A percentile compares a stretch with the other conserved stretches of the same genome.
These are phyloP conservation scores for Ogataea dorogensis DNA, from an alignment of 805 yeast species.

Conservation along the genomic window DNA sequence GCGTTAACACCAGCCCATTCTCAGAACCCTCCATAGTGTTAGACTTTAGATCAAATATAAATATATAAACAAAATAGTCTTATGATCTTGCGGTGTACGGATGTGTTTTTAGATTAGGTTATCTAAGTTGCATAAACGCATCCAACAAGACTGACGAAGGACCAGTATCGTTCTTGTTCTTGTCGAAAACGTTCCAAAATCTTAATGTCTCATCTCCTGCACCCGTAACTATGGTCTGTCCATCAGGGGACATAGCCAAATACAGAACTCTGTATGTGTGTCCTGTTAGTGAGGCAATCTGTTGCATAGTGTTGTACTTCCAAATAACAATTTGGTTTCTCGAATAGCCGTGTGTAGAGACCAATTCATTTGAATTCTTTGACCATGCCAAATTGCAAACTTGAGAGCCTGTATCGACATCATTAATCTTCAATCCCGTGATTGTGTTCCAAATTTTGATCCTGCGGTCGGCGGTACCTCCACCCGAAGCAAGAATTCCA, in stretches of 20 bases:
- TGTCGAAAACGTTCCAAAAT: conserved; percentile 94
- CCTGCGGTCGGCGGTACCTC: conserved; percentile 91
- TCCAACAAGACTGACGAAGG: conserved; percentile 66
- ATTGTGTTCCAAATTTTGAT: conserved; percentile 91
- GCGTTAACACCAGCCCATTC: conserved; percentile 31
- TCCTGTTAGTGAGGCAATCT: conserved; percentile 89
- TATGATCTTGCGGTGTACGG: conserved; percentile 2
- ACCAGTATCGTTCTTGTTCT: conserved; percentile 55
- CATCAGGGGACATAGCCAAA: conserved; percentile 89
- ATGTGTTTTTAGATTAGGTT: conserved; percentile 4
- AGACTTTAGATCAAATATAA: conserved; percentile 5
- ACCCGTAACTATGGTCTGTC: conserved; percentile 94
- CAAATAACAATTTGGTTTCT: conserved; percentile 88
- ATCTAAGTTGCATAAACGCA: conserved; percentile 74
- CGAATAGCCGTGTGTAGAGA: conserved; percentile 92
- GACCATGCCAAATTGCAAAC: conserved; percentile 95
- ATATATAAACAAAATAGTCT: conserved; percentile 2
- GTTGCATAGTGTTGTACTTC: conserved; percentile 92
- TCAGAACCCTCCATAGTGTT: conserved; percentile 11
- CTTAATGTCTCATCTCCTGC: conserved; percentile 97
- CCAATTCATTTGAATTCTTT: conserved; percentile 84
- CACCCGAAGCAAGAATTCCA: conserved; percentile 91
- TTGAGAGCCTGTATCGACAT: conserved; percentile 94
- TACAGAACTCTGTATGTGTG: conserved; percentile 92
- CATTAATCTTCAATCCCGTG: conserved; percentile 69